Percentiles rank a stretch among this genome's conserved stretches.
phyloP scores from a whole-genome alignment of 2,329 filamentous ascomycete genomes.

The Pestalotiopsis sp. region DNA sequence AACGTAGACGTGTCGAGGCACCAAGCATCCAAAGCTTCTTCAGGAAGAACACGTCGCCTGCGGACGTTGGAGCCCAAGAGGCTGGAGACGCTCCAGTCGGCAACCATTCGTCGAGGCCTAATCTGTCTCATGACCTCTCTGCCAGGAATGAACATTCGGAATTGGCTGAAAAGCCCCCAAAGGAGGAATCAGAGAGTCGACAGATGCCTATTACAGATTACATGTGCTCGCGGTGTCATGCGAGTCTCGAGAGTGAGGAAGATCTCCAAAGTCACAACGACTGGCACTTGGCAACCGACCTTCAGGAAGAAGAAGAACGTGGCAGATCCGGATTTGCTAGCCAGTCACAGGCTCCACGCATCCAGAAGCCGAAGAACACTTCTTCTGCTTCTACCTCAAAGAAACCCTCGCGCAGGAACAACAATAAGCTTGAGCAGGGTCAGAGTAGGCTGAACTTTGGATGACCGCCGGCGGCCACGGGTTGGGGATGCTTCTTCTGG shows the following conservation, averaged over 20 bases:
- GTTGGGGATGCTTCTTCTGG: constrained; percentile 1
- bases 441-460: constrained; percentile 65
- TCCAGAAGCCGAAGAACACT: constrained; percentile 32
- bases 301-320: constrained; percentile 69
- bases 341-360: constrained; percentile 34
- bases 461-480: constrained; percentile 34
- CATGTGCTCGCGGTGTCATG: constrained; percentile 68
- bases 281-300: constrained; percentile 91
- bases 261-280: constrained; percentile 79
- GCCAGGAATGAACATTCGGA: constrained; percentile 6
- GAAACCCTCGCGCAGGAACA: constrained; percentile 36
- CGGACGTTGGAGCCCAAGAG: constrained; percentile 29
- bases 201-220: constrained; percentile 40
- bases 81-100: constrained; percentile 22
- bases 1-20: constrained; percentile 49
- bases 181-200: constrained; percentile 30
- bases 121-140: constrained; percentile 8
- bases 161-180: constrained; percentile 18
- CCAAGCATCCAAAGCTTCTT: constrained; percentile 63
- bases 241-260: constrained; percentile 58
- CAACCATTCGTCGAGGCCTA: constrained; percentile 19
- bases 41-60: constrained; percentile 37
- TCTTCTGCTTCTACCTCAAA: constrained; percentile 42
- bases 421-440: constrained; percentile 55
- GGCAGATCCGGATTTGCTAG: constrained; percentile 48